These are phyloP conservation scores for Kodamaea alishanica DNA, from an alignment of 1,139 yeast genomes.

Conservation along the genomic window DNA sequence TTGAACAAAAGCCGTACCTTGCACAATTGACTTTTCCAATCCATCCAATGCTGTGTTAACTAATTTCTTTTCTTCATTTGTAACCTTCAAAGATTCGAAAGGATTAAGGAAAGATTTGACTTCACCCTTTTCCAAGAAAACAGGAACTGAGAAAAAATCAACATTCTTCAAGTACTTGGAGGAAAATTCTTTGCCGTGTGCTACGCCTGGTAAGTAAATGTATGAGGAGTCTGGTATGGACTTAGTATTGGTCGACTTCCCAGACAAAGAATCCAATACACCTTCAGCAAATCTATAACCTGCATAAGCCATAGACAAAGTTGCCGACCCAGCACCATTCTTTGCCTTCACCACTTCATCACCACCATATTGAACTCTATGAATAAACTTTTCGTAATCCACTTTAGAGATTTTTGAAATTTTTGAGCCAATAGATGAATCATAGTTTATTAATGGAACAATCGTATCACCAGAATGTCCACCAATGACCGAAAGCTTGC, in stretches of 20 bases:
- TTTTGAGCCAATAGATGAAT: conserved; percentile 24
- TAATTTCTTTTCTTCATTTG: conserved; percentile 43
- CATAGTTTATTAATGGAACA: conserved; percentile 49
- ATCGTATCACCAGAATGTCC: conserved; percentile 79
- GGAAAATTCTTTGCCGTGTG: conserved; percentile 46
- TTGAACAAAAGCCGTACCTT: conserved; percentile 58
- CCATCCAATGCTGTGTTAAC: conserved; percentile 52
- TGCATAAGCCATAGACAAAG: conserved; percentile 75
- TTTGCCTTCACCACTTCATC: conserved; percentile 79
- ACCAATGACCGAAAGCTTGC: conserved; percentile 60
- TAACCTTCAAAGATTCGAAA: conserved; percentile 34
- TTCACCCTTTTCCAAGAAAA: conserved; percentile 50
- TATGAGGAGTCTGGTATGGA: conserved; percentile 55
- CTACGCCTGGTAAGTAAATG: conserved; percentile 55
- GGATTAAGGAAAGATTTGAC: conserved; percentile 44
- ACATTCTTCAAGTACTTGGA: conserved; percentile 33
- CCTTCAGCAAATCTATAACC: conserved; percentile 64
- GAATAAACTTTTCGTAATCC: conserved; percentile 43
- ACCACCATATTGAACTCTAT: conserved; percentile 73
- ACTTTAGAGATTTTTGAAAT: conserved; percentile 28
- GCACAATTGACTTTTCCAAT: conserved; percentile 52
- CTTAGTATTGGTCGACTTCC: conserved; percentile 19
- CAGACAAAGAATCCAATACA: conserved; percentile 42
- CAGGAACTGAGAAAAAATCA: conserved; percentile 63
- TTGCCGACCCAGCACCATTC: conserved; percentile 74